A percentile compares a stretch with the other conserved stretches of the same genome.
Conservation (phyloP, 2,329 filamentous ascomycete genomes). For the Cercospora sojina region DNA sequence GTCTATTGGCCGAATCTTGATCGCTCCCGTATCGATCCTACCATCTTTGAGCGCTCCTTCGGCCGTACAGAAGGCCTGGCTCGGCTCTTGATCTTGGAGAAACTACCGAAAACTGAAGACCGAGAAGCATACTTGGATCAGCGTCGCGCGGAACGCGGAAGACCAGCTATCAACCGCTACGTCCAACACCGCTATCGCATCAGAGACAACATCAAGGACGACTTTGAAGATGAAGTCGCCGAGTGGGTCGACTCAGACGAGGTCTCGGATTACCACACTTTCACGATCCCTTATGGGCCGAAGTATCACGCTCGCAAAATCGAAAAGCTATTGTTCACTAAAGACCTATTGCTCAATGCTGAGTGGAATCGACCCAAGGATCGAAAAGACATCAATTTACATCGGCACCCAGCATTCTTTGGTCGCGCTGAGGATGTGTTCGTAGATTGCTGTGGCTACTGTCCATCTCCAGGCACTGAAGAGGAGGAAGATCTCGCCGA, state of each 20-base stretch:
- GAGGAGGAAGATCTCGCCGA: slow-evolving; percentile 71
- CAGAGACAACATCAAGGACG: slow-evolving; percentile 71
- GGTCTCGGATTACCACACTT: slow-evolving; percentile 70
- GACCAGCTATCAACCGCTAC: slow-evolving; percentile 56
- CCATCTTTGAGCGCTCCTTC: slow-evolving; percentile 82
- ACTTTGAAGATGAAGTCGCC: slow-evolving; percentile 74
- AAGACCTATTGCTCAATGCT: slow-evolving; percentile 77
- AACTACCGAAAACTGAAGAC: slow-evolving; percentile 66
- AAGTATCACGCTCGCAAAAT: slow-evolving; percentile 63
- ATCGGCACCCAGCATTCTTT: slow-evolving; percentile 84
- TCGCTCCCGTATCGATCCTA: slow-evolving; percentile 74
- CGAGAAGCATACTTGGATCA: slow-evolving; percentile 70
- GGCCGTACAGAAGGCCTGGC: slow-evolving; percentile 73
- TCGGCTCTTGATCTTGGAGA: slow-evolving; percentile 74
- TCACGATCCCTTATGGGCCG: slow-evolving; percentile 65
- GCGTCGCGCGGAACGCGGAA: slow-evolving; percentile 68
- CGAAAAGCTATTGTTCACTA: slow-evolving; percentile 77
- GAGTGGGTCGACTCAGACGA: slow-evolving; percentile 80
- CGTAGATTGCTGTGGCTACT: slow-evolving; percentile 77
- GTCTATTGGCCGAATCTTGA: slow-evolving; percentile 76
- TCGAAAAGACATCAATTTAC: slow-evolving; percentile 67
- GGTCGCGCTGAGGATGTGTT: slow-evolving; percentile 72
- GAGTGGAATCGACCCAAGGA: slow-evolving; percentile 81
- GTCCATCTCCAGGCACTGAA: slow-evolving; percentile 65
- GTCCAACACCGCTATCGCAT: slow-evolving; percentile 46